phyloP scores from a whole-genome alignment of 2,329 filamentous ascomycete genomes.

The Cladophialophora chaetospira region DNA sequence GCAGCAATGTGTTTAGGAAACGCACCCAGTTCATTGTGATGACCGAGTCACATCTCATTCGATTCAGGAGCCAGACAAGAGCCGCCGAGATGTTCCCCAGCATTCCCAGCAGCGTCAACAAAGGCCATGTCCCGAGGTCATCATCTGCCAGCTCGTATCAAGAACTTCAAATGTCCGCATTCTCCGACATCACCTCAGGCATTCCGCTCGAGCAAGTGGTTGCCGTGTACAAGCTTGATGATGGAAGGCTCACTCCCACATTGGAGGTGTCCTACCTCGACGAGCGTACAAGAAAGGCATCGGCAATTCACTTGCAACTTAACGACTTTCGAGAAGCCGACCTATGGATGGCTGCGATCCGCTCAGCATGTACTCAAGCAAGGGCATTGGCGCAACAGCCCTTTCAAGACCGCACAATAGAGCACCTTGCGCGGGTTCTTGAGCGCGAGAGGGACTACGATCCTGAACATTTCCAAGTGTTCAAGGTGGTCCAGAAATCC shows the following conservation, averaged over 20 bases:
- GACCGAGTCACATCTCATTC: slow-evolving; percentile 67
- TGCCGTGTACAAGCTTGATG: slow-evolving; percentile 67
- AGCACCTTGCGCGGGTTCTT: slow-evolving; percentile 63
- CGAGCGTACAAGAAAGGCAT: slow-evolving; percentile 62
- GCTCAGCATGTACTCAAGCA: slow-evolving; percentile 51
- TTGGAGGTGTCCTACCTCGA: slow-evolving; percentile 70
- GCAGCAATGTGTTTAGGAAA: slow-evolving; percentile 67
- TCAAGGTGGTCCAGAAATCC: slow-evolving; percentile 67
- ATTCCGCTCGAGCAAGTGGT: slow-evolving; percentile 68
- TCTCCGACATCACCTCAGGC: slow-evolving; percentile 55
- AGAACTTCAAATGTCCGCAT: slow-evolving; percentile 61
- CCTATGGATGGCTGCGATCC: slow-evolving; percentile 65
- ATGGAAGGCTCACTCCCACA: slow-evolving; percentile 66
- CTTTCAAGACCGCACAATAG: slow-evolving; percentile 58
- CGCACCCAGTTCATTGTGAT: slow-evolving; percentile 72
- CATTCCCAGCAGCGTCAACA: slow-evolving; percentile 46
- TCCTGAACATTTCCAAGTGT: slow-evolving; percentile 66
- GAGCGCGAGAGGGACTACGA: slow-evolving; percentile 71
- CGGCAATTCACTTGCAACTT: slow-evolving; percentile 66
- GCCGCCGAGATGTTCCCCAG: slow-evolving; percentile 64
- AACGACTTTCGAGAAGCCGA: slow-evolving; percentile 66
- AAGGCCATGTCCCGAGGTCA: slow-evolving; percentile 54
- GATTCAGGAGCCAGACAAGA: slow-evolving; percentile 68
- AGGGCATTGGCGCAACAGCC: slow-evolving; percentile 39
- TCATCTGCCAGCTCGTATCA: slow-evolving; percentile 64